These are phyloP conservation scores for Candida mesenterica DNA, from an alignment of 1,139 yeast genomes.

Conservation along the genomic window DNA sequence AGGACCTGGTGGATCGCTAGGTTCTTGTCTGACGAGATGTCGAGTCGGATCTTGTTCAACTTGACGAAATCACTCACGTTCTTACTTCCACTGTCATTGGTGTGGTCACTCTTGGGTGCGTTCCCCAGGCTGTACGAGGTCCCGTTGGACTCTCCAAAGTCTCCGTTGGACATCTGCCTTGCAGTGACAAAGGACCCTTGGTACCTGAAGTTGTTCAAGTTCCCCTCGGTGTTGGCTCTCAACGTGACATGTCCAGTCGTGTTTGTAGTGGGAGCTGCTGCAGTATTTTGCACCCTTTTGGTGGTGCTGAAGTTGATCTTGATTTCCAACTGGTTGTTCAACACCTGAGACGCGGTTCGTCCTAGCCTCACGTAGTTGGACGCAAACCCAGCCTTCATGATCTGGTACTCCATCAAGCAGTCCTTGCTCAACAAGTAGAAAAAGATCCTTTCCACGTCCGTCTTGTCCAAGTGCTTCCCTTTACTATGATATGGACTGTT, in stretches of 20 bases:
- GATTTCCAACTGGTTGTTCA: conserved; percentile 45
- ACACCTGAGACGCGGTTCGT: conserved; percentile 45
- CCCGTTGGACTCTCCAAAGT: conserved; percentile 10
- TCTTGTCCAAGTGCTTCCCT: conserved; percentile 61
- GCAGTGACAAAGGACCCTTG: conserved; percentile 32
- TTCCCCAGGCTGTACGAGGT: not conserved
- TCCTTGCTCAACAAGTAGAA: conserved; percentile 70
- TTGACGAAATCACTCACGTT: conserved; percentile 18
- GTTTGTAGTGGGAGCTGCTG: conserved; percentile 2
- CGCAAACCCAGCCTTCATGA: conserved; percentile 79
- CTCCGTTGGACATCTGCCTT: conserved; percentile 19
- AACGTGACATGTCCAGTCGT: conserved; percentile 1
- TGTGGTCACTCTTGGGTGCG: not conserved
- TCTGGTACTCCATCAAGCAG: conserved; percentile 69
- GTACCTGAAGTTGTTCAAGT: conserved; percentile 17
- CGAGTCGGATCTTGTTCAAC: conserved; percentile 44
- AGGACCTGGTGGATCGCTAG: conserved; percentile 43
- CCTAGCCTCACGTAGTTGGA: conserved; percentile 70
- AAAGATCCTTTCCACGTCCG: conserved; percentile 77
- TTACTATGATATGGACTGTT: conserved; percentile 61
- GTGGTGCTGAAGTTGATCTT: conserved; percentile 28
- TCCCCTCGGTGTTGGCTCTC: conserved; percentile 4
- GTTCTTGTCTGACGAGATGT: conserved; percentile 41
- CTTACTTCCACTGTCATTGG: conserved; percentile 2
- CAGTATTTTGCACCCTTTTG: too few relatives aligned